phyloP scores from a whole-genome alignment of 345 rosid species.

The Camelina hispida region DNA sequence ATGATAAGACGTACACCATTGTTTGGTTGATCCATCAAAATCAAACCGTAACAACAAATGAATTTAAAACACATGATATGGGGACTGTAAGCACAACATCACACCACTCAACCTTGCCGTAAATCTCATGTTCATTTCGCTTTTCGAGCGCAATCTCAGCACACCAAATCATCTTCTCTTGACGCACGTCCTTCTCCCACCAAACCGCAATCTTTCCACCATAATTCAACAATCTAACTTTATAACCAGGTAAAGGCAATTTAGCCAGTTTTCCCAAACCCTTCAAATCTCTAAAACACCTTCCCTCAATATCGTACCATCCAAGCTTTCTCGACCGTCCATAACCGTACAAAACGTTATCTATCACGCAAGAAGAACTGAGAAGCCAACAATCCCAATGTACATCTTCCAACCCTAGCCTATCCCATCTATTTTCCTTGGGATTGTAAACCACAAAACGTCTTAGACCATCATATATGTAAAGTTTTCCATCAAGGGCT shows the following conservation, averaged over 20 bases:
- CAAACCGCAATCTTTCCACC: slow-evolving; percentile 72
- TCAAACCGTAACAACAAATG: too few species aligned
- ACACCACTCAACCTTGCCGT: slow-evolving; percentile 63
- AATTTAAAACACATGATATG: slow-evolving; percentile 4
- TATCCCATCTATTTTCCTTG: slow-evolving; percentile 49
- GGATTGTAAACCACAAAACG: neutral
- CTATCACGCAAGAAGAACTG: slow-evolving; percentile 48
- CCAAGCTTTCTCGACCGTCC: slow-evolving; percentile 52
- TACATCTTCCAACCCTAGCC: slow-evolving; percentile 49
- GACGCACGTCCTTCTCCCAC: slow-evolving; percentile 54
- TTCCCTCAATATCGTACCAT: slow-evolving; percentile 46
- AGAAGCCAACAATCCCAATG: slow-evolving; percentile 50
- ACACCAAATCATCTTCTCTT: slow-evolving; percentile 57
- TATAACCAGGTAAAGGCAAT: slow-evolving; percentile 53
- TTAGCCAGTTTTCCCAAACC: slow-evolving; percentile 56
- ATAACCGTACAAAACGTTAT: slow-evolving; percentile 52
- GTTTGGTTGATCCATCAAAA: too few species aligned
- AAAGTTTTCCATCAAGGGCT: neutral
- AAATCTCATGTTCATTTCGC: slow-evolving; percentile 48
- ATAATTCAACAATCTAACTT: slow-evolving; percentile 30
- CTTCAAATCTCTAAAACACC: slow-evolving; percentile 50
- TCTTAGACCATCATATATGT: neutral
- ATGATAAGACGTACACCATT: too few species aligned
- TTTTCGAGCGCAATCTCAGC: slow-evolving; percentile 59
- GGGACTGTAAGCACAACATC: slow-evolving; percentile 51